phyloP scores from a whole-genome alignment of 2,329 filamentous ascomycete genomes.

The Fusarium coffeatum region DNA sequence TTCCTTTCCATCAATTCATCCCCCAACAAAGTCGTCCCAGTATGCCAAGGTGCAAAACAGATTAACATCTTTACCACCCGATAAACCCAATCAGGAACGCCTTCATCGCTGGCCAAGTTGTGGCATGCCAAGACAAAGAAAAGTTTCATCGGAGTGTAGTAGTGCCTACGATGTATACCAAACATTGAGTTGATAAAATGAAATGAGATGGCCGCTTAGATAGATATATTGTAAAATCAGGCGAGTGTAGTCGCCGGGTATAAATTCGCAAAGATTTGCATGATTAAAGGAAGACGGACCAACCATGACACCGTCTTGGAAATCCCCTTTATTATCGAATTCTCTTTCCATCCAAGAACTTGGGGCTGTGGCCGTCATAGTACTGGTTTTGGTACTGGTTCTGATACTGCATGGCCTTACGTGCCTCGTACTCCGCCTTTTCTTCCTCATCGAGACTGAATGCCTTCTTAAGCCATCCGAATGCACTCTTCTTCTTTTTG shows the following conservation, averaged over 20 bases:
- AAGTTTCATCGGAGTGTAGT: not conserved
- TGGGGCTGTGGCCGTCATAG: conserved; percentile 62
- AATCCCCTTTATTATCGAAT: conserved; percentile 48
- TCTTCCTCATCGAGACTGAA: conserved; percentile 74
- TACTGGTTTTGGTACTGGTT: conserved; percentile 60
- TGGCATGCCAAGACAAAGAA: conserved; percentile 25
- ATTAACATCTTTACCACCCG: conserved; percentile 3
- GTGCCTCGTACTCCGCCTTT: conserved; percentile 68
- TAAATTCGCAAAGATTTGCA: conserved; percentile 43
- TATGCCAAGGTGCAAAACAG: conserved; percentile 12
- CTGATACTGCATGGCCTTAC: conserved; percentile 58
- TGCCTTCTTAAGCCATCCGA: conserved; percentile 76
- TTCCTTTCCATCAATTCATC: conserved; percentile 7
- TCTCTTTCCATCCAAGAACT: conserved; percentile 67
- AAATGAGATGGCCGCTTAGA: conserved; percentile 19
- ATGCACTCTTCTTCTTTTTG: conserved; percentile 75
- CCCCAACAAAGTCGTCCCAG: not conserved
- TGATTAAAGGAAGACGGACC: conserved; percentile 16
- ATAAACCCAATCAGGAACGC: conserved; percentile 28
- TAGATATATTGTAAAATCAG: conserved; percentile 38
- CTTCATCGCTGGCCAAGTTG: conserved; percentile 26
- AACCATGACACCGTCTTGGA: not conserved
- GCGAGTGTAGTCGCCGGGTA: conserved; percentile 41
- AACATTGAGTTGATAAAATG: conserved; percentile 17
- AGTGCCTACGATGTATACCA: conserved; percentile 10